Base-by-base conservation (phyloP, 306 rosid species). In the Astragalus glycyphyllos region DNA sequence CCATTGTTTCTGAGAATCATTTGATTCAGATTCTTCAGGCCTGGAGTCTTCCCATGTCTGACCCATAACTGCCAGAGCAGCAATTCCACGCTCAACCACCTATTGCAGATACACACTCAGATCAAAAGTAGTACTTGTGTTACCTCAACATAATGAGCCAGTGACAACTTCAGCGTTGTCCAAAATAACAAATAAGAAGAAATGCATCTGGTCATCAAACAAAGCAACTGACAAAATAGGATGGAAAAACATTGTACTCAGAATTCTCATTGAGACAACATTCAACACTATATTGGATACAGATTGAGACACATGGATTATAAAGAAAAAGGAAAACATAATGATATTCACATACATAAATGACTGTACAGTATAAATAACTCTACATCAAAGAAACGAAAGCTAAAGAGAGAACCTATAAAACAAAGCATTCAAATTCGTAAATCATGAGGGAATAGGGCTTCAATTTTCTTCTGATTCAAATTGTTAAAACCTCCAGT, bases 41-140 rank as follows among this genome's bases (percentile, higher is more conserved):
- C 83, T 65, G 35, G 82, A 85, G 64, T 35, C 79, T 57, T 86
- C 95, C 98, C 98, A 92, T 66, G 83, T 84, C 78, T 72, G 86
- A 75, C 86, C 89, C 84, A 92, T 87, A 77, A 80, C 84, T 58
- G 95, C 93, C 76, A 89, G 78, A 60, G 98, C 80, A 48, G 89
- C 80, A 60, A 89, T 83, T 75, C 90, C 98, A 61, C 57, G 86
- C 79, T 83, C 96, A 72, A 92, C 90, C 71, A 89, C 90, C 98
- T 90, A 75, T 63, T 41, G 69, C 58, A 62, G 49, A 67, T 50
- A 71, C 40, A 66, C 29, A 38, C 42, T 26, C 67, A 44, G 46
- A 58, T 57, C 31, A 81, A 67, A 69, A 63, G 13, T 16, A 17
- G 68, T 1, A 57, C 40, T 41, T 42, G 12, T 35, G 35, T 66